Conservation (phyloP, 345 rosid species). For the Populus ilicifolia region DNA sequence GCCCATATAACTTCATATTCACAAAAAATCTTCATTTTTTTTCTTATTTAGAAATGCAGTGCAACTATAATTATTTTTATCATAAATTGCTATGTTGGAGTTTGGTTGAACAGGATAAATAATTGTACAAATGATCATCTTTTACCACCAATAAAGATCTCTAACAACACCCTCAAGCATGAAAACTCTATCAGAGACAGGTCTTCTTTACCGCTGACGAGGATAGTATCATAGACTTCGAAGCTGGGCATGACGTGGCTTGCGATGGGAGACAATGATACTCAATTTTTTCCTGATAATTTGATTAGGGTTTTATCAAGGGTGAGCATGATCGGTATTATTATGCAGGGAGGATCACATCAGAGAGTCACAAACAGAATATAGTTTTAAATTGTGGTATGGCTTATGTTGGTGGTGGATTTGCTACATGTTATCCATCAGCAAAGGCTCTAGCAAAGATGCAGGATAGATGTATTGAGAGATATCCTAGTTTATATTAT, state of each 20-base stretch:
- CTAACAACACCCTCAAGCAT: constrained; percentile 44
- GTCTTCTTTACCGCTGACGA: constrained; percentile 26
- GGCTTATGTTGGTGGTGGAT: constrained; percentile 70
- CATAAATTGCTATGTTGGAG: constrained; percentile 15
- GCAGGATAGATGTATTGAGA: constrained; percentile 63
- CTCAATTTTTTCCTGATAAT: constrained; percentile 65
- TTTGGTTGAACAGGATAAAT: constrained; percentile 55
- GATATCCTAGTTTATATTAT: constrained; percentile 41
- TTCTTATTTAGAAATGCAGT: no score
- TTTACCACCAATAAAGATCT: constrained; percentile 51
- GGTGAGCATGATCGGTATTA: constrained; percentile 58
- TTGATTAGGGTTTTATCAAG: constrained; percentile 54
- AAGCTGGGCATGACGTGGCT: constrained; percentile 62
- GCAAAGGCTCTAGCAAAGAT: constrained; percentile 54
- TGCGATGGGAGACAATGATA: constrained; percentile 90
- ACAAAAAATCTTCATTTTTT: no score
- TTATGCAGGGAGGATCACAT: constrained; percentile 61
- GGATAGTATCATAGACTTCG: constrained; percentile 64
- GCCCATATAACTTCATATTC: no score
- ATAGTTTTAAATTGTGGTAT: constrained; percentile 57
- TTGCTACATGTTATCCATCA: constrained; percentile 66
- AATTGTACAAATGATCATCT: constrained; percentile 16
- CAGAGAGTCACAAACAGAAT: constrained; percentile 82
- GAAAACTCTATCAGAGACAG: constrained; percentile 38
- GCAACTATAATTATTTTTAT: no score